Conservation (phyloP, 2,329 filamentous ascomycete genomes). For the Mollisiaceae sp. region DNA sequence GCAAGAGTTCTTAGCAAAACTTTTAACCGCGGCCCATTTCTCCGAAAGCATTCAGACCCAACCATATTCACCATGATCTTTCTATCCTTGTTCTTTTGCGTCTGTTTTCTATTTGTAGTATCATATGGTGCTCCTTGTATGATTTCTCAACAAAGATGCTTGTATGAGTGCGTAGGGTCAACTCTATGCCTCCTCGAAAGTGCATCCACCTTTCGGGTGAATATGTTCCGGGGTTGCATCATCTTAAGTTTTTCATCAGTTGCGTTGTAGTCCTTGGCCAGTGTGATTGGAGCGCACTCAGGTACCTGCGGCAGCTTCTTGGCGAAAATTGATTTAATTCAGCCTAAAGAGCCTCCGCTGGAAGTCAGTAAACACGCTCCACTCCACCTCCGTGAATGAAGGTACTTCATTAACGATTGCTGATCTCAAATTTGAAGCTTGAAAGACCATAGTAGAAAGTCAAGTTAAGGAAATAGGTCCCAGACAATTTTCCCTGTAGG, state of each 20-base stretch:
- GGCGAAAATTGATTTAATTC: not conserved
- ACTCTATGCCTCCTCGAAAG: no score
- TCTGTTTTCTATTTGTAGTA: no score
- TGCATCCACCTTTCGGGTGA: not conserved
- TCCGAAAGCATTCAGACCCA: not conserved
- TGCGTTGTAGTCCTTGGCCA: not conserved
- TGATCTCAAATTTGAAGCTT: not conserved
- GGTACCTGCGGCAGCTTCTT: not conserved
- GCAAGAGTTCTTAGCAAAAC: not conserved
- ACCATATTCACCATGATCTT: not conserved
- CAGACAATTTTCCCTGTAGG: not conserved
- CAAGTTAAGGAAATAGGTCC: not conserved
- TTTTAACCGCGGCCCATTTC: not conserved
- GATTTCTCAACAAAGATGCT: no score
- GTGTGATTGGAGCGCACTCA: constrained; percentile 4
- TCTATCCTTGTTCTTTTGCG: no score
- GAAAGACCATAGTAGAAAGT: not conserved
- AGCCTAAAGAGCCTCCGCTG: not conserved
- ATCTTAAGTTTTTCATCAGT: not conserved
- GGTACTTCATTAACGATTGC: not conserved
- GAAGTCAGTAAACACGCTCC: not conserved
- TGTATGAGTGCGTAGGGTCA: no score
- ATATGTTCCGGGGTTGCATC: not conserved
- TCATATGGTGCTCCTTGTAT: no score
- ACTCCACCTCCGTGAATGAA: not conserved